Conservation (phyloP, 345 rosid genomes). For the Jatropha curcas region DNA sequence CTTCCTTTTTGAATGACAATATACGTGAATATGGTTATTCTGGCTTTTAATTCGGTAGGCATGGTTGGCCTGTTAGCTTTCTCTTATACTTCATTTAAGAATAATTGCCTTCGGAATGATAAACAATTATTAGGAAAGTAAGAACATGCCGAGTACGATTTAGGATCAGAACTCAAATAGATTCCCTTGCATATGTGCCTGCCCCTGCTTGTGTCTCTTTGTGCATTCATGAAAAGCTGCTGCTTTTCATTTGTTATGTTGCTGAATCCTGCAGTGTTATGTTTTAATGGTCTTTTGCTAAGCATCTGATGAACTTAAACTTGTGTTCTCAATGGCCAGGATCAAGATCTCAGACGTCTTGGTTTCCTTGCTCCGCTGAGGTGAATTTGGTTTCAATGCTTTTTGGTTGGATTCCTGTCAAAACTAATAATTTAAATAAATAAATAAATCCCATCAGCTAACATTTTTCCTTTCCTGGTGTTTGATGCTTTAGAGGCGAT, state of each 20-base stretch:
- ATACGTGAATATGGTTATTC: not conserved
- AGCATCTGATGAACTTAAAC: not conserved
- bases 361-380: conserved; percentile 50
- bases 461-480: conserved; percentile 12
- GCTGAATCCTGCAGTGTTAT: not conserved
- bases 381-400: conserved; percentile 34
- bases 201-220: not conserved
- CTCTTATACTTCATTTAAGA: not conserved
- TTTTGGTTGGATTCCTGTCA: conserved; percentile 5
- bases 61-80: not conserved
- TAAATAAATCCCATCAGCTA: conserved; percentile 7
- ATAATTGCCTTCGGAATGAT: not conserved
- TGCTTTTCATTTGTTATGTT: not conserved
- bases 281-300: not conserved
- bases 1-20: not conserved
- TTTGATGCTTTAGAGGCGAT: conserved; percentile 48
- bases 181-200: not conserved
- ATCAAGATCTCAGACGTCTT: conserved; percentile 47
- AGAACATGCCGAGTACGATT: not conserved
- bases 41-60: not conserved
- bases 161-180: not conserved
- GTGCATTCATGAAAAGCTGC: conserved; percentile 1
- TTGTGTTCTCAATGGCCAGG: conserved; percentile 34
- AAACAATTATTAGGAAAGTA: not conserved
- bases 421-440: not conserved